phyloP scores from a whole-genome alignment of 495 filamentous ascomycete genomes.

The Aspergillus avenaceus region DNA sequence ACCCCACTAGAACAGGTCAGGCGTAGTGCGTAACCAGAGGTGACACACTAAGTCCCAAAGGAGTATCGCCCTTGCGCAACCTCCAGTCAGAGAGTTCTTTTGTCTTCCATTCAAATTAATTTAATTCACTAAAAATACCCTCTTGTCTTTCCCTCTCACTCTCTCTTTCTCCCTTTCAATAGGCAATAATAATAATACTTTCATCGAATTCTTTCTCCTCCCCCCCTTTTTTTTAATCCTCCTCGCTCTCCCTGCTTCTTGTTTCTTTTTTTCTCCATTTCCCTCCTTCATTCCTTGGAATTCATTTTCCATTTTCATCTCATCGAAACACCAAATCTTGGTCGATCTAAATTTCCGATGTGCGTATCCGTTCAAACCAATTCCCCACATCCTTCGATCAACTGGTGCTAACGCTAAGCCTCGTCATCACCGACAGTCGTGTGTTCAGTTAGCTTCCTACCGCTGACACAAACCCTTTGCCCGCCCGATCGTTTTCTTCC shows the following conservation, averaged over 20 bases:
- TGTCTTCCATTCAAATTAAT: background rate
- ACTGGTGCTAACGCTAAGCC: background rate
- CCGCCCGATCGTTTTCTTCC: background rate
- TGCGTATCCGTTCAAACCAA: background rate
- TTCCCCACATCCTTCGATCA: background rate
- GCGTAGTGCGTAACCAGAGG: background rate
- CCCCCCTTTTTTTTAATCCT: slow-evolving; percentile 14
- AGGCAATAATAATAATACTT: background rate
- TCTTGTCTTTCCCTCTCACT: background rate
- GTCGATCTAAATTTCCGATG: slow-evolving; percentile 1
- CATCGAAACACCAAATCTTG: too few species aligned
- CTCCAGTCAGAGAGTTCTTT: background rate
- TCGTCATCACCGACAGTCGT: slow-evolving; percentile 6
- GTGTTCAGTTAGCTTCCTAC: too few species aligned
- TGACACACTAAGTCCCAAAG: background rate
- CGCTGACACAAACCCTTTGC: too few species aligned
- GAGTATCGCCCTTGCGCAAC: background rate
- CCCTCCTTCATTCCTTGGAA: background rate
- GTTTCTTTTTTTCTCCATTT: background rate
- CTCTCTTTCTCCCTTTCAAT: too few species aligned
- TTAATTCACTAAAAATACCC: background rate
- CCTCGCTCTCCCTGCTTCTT: background rate
- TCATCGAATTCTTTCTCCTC: slow-evolving; percentile 4
- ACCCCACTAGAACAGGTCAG: too few species aligned
- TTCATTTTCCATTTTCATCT: too few species aligned